Evolutionary conservation across 208 protist species (phyloP), one percentile per base, ranked within the genome.

Genomic region (Kentomonas sorsogonicus): DNA sequence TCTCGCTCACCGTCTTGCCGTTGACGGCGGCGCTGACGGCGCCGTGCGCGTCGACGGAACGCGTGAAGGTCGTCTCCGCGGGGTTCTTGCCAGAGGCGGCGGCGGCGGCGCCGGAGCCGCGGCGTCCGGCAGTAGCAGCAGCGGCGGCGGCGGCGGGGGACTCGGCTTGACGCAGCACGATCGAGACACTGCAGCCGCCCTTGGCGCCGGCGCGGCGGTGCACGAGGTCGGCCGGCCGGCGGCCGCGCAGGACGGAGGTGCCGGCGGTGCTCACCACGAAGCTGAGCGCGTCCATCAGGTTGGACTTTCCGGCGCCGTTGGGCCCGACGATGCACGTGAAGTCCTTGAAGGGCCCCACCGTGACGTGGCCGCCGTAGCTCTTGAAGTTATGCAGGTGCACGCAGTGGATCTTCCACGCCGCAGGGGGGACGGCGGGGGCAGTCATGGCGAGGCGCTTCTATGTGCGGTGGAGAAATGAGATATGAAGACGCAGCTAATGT

Each of bases 291-390:
- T 99, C 98, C 95, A 99, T 99, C n/a, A 99, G 43, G 74, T 99
- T 99, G 9, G 89, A 98, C 70, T 99, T 99, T 51, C 98, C 98
- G 13, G 86, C 69, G 38, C 98, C 98, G 81, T 99, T 99, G 22
- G 98, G 98, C 0, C 98, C 98, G 51, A 99, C 98, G 26, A 99
- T 89, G 59, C 96, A 97, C n/a, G 94, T 97, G 63, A 99, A 99
- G 40, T 97, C 69, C 55, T 91, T 83, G 64, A 99, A 98, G 3
- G 98, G 97, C 1, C 98, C 98, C 46, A 99, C 95, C 0, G 67
- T 61, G 22, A 96, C 87, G 27, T 79, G 63, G 16, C 96, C 96
- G 26, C 76, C 79, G 82, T 99, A 99, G 48, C 95, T 98, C 75
- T 99, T 99, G 81, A 99, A 99, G 79, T 99, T 98, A 44, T 97